A percentile compares a stretch with the other conserved stretches of the same genome.
These are phyloP conservation scores for Alternaria atra DNA, from an alignment of 2,329 filamentous ascomycete genomes.

Conservation along the genomic window DNA sequence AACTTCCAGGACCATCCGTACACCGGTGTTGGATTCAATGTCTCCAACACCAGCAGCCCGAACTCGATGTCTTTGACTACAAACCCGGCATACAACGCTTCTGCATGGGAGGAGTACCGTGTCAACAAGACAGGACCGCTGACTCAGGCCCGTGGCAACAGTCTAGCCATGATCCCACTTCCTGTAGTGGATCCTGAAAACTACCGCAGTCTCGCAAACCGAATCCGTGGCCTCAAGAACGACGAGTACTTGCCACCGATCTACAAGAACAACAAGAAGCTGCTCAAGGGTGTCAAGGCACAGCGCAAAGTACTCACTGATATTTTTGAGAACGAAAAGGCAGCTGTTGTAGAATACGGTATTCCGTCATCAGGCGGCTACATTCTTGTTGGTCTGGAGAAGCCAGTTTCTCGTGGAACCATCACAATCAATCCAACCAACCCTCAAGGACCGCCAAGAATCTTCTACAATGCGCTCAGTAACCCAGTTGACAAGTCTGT, in stretches of 20 bases:
- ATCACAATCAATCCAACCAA: constrained; percentile 37
- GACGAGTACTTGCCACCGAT: constrained; percentile 33
- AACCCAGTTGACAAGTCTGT: constrained; percentile 43
- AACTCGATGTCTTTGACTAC: constrained; percentile 32
- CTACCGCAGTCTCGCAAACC: constrained; percentile 26
- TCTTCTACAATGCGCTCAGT: constrained; percentile 41
- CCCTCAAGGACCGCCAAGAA: constrained; percentile 37
- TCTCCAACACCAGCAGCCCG: constrained; percentile 31
- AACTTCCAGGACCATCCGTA: constrained; percentile 49
- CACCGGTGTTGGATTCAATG: constrained; percentile 30
- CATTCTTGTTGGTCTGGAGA: constrained; percentile 42
- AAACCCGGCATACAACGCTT: constrained; percentile 39
- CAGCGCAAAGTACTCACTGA: constrained; percentile 42
- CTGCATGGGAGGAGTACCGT: constrained; percentile 39
- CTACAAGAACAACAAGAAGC: constrained; percentile 36
- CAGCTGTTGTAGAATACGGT: constrained; percentile 38
- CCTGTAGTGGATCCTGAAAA: constrained; percentile 30
- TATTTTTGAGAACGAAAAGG: constrained; percentile 31
- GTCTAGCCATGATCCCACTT: constrained; percentile 39
- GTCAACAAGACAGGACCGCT: constrained; percentile 38
- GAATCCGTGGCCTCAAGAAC: constrained; percentile 19
- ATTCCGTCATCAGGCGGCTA: constrained; percentile 47
- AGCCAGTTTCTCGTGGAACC: constrained; percentile 53
- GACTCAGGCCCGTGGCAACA: constrained; percentile 38
- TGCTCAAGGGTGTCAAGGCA: constrained; percentile 34